phyloP scores from a whole-genome alignment of 1,139 yeast species.

The Zygosaccharomyces pseudobailii region DNA sequence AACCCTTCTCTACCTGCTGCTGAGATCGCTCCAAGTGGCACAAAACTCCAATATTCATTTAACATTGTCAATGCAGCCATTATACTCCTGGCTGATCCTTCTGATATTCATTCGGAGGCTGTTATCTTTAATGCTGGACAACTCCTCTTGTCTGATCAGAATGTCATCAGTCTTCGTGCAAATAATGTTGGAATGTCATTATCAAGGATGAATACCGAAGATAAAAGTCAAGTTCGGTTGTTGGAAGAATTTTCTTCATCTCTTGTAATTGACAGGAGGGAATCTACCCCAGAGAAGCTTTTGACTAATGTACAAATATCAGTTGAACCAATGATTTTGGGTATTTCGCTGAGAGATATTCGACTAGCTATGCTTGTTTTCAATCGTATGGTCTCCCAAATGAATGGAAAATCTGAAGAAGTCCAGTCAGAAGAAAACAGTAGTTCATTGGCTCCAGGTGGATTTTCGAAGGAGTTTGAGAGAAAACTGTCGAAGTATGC shows the following conservation, averaged over 20 bases:
- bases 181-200: conserved; percentile 84
- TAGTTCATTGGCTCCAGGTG: conserved; percentile 32
- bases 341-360: conserved; percentile 85
- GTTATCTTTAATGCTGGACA: conserved; percentile 86
- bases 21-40: not conserved
- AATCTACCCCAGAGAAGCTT: conserved; percentile 52
- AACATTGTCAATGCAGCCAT: conserved; percentile 77
- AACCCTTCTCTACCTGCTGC: not conserved
- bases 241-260: conserved; percentile 87
- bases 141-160: conserved; percentile 64
- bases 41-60: conserved; percentile 50
- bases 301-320: conserved; percentile 65
- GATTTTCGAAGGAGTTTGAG: conserved; percentile 59
- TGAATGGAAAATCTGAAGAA: conserved; percentile 21
- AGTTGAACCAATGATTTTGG: conserved; percentile 72
- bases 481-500: conserved; percentile 57
- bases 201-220: conserved; percentile 65
- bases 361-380: conserved; percentile 70
- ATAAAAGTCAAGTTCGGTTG: conserved; percentile 59
- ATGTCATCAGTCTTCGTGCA: conserved; percentile 58
- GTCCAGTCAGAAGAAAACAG: conserved; percentile 29
- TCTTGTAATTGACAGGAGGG: conserved; percentile 66
- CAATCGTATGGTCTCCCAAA: conserved; percentile 61
- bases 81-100: conserved; percentile 76
- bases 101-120: conserved; percentile 69